Evolutionary conservation across 306 rosid genomes (phyloP).

Genomic region (Medicago ruthenica): DNA sequence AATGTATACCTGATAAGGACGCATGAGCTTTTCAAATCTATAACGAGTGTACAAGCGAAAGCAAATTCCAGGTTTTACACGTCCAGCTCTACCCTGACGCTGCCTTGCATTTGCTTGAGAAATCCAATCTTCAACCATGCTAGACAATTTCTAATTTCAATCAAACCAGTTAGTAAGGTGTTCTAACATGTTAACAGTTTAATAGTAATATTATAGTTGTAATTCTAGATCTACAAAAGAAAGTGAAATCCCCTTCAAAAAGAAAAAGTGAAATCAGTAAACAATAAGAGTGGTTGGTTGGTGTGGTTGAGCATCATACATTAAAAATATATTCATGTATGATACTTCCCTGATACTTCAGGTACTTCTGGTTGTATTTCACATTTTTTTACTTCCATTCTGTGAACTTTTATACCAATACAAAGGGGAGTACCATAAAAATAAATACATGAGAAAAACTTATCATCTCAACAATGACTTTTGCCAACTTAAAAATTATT

Average conservation of each 20-base stretch:
- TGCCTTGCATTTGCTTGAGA: conserved; percentile 98
- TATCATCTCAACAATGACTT: neutral
- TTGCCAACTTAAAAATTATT: neutral
- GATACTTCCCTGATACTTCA: no score
- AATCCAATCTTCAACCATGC: conserved; percentile 99
- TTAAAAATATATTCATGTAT: neutral
- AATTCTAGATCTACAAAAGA: neutral
- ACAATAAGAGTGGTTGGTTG: neutral
- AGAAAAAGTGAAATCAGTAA: neutral
- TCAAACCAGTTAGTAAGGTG: conserved; percentile 37
- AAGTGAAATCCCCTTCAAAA: neutral
- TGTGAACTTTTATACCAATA: neutral
- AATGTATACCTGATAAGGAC: conserved; percentile 79
- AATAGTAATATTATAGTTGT: conserved; percentile 19
- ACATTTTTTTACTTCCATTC: neutral
- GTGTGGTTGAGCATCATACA: neutral
- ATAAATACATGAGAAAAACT: neutral
- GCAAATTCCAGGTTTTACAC: conserved; percentile 95
- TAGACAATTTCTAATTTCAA: conserved; percentile 79
- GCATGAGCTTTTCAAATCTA: conserved; percentile 91
- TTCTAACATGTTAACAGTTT: conserved; percentile 1
- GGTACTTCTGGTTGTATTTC: neutral
- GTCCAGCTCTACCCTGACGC: conserved; percentile 97
- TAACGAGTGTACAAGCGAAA: conserved; percentile 82
- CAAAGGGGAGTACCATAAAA: neutral